Evolutionary conservation across 495 filamentous ascomycete genomes (phyloP), one percentile per base, ranked within the genome.

Genomic region (Neurospora sp.): DNA sequence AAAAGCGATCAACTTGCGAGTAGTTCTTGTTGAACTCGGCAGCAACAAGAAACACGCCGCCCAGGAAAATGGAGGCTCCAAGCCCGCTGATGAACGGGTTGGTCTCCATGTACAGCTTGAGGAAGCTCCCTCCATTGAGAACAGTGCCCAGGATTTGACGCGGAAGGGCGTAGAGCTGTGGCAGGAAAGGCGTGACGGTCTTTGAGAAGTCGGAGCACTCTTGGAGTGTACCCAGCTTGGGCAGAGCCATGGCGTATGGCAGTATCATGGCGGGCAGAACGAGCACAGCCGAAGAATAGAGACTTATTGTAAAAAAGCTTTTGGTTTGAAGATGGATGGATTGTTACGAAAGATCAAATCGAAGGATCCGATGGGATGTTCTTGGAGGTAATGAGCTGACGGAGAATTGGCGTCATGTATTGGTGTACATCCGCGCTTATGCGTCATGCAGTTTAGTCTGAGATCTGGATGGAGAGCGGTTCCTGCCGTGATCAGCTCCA

Each of bases 21-120:
- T 93, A 97, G 82, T 99, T 98, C 69, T 88, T 87, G 81, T 93
- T 98, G 81, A 94, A 81, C 81, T 98, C 96, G 38, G 92, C 90
- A 3, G 86, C 82, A 39, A 95, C 73, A 38, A 97, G 84, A 73
- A 95, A 91, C 7, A 94, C 72, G 3, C 85, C 86, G 35, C 90
- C 89, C 10, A 95, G 76, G 40, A 89, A 82, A 17, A 95, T 77
- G 3, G 92, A 88, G 74, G 96, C 84, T 2, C 89, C 90, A 74
- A 96, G 84, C 22, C 91, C 93, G 4, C 88, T 88, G 10, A 97
- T 86, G 38, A 97, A 78, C 2, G 96, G 96, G 79, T 99, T 99
- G 40, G 94, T 98, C 39, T 88, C 86, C 40, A 93, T 81, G 75
- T 99, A 99, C 73, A 97, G 82, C 31, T 88, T 81, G 77, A 78